These are phyloP conservation scores for Cladophialophora exuberans DNA, from an alignment of 2,329 filamentous ascomycete species.

Conservation along the genomic window DNA sequence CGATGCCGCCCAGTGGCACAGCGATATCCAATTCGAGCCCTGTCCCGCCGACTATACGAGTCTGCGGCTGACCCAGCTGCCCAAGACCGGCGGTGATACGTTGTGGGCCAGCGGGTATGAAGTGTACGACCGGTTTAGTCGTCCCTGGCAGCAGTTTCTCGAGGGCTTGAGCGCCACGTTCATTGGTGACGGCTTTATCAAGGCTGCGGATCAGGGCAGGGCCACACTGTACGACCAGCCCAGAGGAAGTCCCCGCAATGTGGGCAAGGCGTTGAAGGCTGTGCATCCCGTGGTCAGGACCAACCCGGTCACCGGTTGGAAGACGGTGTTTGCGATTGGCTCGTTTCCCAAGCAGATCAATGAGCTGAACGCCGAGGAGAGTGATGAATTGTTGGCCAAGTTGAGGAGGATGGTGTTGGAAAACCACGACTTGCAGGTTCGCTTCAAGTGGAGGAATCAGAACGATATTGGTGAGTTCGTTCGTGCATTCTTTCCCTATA, in stretches of 20 bases:
- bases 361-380: constrained; percentile 49
- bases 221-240: constrained; percentile 46
- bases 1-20: constrained; percentile 56
- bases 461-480: constrained; percentile 50
- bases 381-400: constrained; percentile 46
- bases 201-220: constrained; percentile 44
- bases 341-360: constrained; percentile 48
- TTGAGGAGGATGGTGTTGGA: constrained; percentile 48
- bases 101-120: constrained; percentile 71
- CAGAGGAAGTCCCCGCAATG: constrained; percentile 59
- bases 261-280: constrained; percentile 55
- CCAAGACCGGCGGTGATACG: constrained; percentile 60
- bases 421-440: constrained; percentile 56
- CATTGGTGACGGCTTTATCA: constrained; percentile 54
- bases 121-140: constrained; percentile 62
- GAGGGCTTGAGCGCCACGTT: constrained; percentile 62
- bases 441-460: constrained; percentile 53
- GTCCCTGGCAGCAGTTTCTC: constrained; percentile 60
- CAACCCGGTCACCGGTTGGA: constrained; percentile 68
- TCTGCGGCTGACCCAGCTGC: constrained; percentile 60
- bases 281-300: constrained; percentile 62
- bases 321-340: constrained; percentile 55
- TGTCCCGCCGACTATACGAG: constrained; percentile 66
- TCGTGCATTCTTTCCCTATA: too few relatives aligned
- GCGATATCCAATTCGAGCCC: constrained; percentile 68